Base-by-base conservation (phyloP, 1,284 basidiomycete species). In the Hemileia vastatrix region DNA sequence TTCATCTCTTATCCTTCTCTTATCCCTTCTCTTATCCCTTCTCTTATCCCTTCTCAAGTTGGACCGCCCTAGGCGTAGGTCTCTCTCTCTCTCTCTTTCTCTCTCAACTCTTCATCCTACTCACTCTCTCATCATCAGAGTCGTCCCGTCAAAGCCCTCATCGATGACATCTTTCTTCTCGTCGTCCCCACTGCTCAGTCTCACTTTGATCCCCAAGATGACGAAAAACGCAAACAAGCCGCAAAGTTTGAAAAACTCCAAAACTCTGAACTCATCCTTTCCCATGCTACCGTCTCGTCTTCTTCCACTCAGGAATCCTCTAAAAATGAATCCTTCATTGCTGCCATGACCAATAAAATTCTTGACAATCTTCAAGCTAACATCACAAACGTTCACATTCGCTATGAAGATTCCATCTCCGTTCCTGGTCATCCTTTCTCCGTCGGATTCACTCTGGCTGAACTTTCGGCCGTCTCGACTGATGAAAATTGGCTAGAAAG, bases 391-490 rank as follows among this genome's bases (percentile, higher is more conserved):
- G 89, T 97, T 54, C 93, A 97, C 74, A 79, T 98, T 57, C 87
- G 95, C 54, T 99, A 98, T 72, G 95, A 99, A 77, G 95, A 99
- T 77, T 86, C 85, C 57, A 78, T 94, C 67, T 96, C 90, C 67
- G 90, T 92, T 40, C 93, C 93, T 23, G 90, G 88, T 84, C 94
- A 96, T 76, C 94, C 94, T 6, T 98, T 99, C 75, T 86, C 94
- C 2, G 86, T 86, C 32, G 95, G 96, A 65, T 72, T 94, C 51
- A 98, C 94, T 1, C 80, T 99, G n/a, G 85, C 88, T 3, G 85
- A 87, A 43, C 96, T 99, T 75, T 86, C 88, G 4, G 91, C 92
- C 27, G 84, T 87, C n/a, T 98, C 95, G 1, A 92, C 94, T 0
- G 85, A 99, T 73, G 86, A 84, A 66, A 79, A 84, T 61, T 99